A percentile compares a stretch with the other conserved stretches of the same genome.
These are phyloP conservation scores for Sphagnurus paluster DNA, from an alignment of 1,284 basidiomycete species.

Conservation along the genomic window DNA sequence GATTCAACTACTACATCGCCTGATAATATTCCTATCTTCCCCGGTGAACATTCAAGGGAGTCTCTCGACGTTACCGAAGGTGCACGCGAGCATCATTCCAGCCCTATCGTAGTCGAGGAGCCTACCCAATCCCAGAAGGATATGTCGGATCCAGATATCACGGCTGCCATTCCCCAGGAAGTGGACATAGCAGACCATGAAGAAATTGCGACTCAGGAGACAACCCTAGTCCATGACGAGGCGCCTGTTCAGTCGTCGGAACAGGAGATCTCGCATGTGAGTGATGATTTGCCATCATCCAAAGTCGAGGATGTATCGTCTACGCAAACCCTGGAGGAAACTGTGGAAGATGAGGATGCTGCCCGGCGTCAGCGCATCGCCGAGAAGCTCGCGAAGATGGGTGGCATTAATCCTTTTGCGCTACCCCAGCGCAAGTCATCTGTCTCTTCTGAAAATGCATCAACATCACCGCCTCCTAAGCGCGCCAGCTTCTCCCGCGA, in stretches of 20 bases:
- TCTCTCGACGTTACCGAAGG: too few species aligned
- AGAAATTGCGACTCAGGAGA: too few species aligned
- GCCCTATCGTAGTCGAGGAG: too few species aligned
- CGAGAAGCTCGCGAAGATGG: conserved; percentile 64
- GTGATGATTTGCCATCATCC: neutral
- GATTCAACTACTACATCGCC: too few species aligned
- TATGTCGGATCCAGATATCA: neutral
- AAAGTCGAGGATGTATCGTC: conserved; percentile 8
- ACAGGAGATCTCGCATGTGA: neutral
- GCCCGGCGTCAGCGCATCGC: conserved; percentile 56
- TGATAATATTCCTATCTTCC: too few species aligned
- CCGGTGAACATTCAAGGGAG: too few species aligned
- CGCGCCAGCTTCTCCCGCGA: conserved; percentile 16
- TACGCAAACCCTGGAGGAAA: conserved; percentile 17
- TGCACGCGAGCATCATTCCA: neutral
- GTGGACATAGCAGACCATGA: too few species aligned
- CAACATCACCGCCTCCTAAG: conserved; percentile 14
- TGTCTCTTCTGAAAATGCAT: conserved; percentile 15
- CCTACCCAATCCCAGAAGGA: neutral
- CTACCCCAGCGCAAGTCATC: conserved; percentile 33
- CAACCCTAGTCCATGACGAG: neutral
- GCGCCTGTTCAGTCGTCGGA: neutral
- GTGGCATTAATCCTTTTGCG: conserved; percentile 63
- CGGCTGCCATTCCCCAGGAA: too few species aligned
- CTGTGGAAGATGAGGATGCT: conserved; percentile 53